Evolutionary conservation across 2,329 filamentous ascomycete genomes (phyloP), one percentile per base, ranked within the genome.

Genomic region (Fusarium praegraminearum): DNA sequence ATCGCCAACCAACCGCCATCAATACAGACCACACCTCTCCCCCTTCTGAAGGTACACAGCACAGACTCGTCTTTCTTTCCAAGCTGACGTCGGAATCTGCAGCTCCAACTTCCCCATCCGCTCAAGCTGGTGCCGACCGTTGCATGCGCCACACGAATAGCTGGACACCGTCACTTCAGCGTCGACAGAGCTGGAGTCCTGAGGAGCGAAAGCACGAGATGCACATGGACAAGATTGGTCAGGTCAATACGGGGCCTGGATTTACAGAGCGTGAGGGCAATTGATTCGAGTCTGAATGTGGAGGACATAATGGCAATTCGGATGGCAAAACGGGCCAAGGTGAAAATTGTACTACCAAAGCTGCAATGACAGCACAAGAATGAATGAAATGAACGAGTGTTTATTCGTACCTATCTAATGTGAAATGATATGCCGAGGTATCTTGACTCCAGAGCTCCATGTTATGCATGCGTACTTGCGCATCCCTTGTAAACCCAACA

Each of bases 151-250:
- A 76, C 70, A 76, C 79, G 3, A 75, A 73, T 58, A 74, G 69
- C 65, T 88, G 86, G 86, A 81, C 81, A 70, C 86, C 86, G 32
- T 58, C 68, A 2, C 32, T 71, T 33, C 57, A 81, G 69, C 80
- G 83, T 12, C 82, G 84, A 47, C 83, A 84, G 75, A 86, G 85
- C 77, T 89, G 83, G 80, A 83, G 79, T 72, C 79, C 80, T 36
- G 83, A 89, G 76, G 86, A 87, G 74, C 81, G 82, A 76, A 87
- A 86, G 76, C 85, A 82, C 66, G 78, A 78, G 56, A 72, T 85
- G 77, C 84, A 86, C 71, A 84, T 86, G 83, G 78, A 76, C 47
- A 78, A 75, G 57, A 78, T 84, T 32, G 76, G 73, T 4, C 74
- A 73, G 35, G 78, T 79, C 59, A 72, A 78, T 73, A 75, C 77